phyloP scores from a whole-genome alignment of 345 rosid genomes.

The Linum trigynum region DNA sequence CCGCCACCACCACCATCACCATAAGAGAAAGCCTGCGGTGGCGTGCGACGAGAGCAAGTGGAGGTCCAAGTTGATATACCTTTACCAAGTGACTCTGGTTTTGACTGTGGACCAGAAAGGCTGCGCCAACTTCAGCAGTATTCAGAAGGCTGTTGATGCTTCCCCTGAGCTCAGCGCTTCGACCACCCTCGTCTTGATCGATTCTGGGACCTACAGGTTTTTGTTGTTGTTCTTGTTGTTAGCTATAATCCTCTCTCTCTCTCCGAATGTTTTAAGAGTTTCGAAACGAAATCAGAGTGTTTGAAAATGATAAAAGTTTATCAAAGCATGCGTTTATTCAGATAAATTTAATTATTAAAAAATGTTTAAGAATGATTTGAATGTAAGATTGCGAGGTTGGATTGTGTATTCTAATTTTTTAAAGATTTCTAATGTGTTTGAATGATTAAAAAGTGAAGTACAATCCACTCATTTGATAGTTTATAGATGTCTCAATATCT shows the following conservation, averaged over 20 bases:
- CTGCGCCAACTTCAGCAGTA: slow-evolving; percentile 56
- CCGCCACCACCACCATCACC: slow-evolving; percentile 16
- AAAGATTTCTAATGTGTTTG: too few relatives aligned
- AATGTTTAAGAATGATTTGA: too few relatives aligned
- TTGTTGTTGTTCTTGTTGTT: background rate
- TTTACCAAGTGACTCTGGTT: slow-evolving; percentile 31
- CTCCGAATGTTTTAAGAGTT: background rate
- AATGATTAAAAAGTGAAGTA: too few relatives aligned
- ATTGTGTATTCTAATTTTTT: too few relatives aligned
- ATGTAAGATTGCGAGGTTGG: too few relatives aligned
- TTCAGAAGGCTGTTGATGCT: slow-evolving; percentile 63
- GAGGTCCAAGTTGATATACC: slow-evolving; percentile 28
- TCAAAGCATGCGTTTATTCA: background rate
- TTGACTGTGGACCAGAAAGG: slow-evolving; percentile 54
- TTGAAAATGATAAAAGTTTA: background rate
- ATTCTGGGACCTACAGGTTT: slow-evolving; percentile 74
- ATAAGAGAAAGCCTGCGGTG: slow-evolving; percentile 1
- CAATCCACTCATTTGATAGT: too few relatives aligned
- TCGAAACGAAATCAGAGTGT: background rate
- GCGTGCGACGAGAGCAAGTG: slow-evolving; percentile 30
- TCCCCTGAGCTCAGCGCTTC: slow-evolving; percentile 47
- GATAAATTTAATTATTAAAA: too few relatives aligned
- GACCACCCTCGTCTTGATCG: slow-evolving; percentile 49
- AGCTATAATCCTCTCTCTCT: too few relatives aligned
- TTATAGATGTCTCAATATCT: too few relatives aligned